Conservation (phyloP, 2,329 filamentous ascomycete species). For the Pseudopithomyces chartarum region DNA sequence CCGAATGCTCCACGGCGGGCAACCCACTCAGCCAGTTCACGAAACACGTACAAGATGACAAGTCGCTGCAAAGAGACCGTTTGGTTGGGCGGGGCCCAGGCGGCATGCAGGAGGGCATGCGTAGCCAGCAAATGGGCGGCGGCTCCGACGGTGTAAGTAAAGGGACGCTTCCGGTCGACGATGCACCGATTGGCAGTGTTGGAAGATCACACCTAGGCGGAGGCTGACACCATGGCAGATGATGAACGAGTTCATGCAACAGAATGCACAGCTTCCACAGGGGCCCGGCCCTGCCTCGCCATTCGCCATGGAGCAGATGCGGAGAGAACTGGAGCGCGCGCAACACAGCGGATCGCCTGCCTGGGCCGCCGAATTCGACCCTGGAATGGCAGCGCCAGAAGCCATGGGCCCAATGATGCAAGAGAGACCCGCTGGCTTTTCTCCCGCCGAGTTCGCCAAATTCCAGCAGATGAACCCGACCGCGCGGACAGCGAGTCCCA, state of each 20-base stretch:
- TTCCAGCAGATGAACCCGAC: constrained; percentile 71
- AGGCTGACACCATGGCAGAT: constrained; percentile 62
- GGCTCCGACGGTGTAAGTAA: constrained; percentile 65
- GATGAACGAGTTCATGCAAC: constrained; percentile 92
- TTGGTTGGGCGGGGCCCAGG: constrained; percentile 76
- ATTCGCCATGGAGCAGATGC: constrained; percentile 71
- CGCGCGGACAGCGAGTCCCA: constrained; percentile 65
- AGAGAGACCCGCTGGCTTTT: constrained; percentile 64
- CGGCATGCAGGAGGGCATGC: constrained; percentile 75
- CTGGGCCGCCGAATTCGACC: constrained; percentile 69
- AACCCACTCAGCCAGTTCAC: constrained; percentile 98
- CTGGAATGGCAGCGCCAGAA: constrained; percentile 62
- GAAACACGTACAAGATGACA: constrained; percentile 96
- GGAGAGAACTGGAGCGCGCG: constrained; percentile 64
- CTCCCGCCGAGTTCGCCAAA: constrained; percentile 81
- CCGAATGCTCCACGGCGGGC: constrained; percentile 93
- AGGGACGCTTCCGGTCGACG: background rate
- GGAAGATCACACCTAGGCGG: constrained; percentile 1
- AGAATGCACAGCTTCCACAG: constrained; percentile 66
- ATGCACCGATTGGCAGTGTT: background rate
- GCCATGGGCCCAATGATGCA: constrained; percentile 75
- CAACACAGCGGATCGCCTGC: constrained; percentile 59
- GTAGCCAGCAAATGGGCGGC: constrained; percentile 70
- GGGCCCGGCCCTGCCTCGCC: constrained; percentile 58
- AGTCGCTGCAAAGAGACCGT: constrained; percentile 88